Conservation (phyloP, 768 basidiomycete species). For the Trametes cinnabarina region DNA sequence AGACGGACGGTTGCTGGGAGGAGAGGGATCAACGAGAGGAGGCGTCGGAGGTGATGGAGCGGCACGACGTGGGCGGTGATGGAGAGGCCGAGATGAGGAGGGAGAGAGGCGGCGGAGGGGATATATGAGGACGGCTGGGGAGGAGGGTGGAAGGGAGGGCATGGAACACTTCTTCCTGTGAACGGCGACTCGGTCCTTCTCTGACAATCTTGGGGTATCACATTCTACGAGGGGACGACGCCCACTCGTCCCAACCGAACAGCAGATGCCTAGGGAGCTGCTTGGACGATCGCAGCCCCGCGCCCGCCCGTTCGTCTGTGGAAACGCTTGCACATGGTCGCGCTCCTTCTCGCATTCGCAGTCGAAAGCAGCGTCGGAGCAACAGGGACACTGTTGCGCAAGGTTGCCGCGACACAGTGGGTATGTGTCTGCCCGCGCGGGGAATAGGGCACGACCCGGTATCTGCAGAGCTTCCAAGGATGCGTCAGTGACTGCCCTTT, state of each 20-base stretch:
- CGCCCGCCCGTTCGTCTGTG: too few species aligned
- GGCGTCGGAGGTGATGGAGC: background rate
- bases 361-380: background rate
- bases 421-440: background rate
- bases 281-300: too few species aligned
- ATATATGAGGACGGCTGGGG: conserved; percentile 6
- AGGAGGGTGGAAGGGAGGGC: background rate
- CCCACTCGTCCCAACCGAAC: conserved; percentile 2
- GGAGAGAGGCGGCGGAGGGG: conserved; percentile 1
- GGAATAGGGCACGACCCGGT: background rate
- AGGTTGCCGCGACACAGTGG: background rate
- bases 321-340: conserved; percentile 1
- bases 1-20: conserved; percentile 2
- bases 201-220: conserved; percentile 3
- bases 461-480: background rate
- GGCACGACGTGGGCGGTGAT: conserved; percentile 11
- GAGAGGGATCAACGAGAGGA: conserved; percentile 1
- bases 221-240: conserved; percentile 5
- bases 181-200: background rate
- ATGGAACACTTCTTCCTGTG: conserved; percentile 2
- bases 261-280: background rate
- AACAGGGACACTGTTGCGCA: background rate
- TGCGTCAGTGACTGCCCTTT: background rate
- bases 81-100: conserved; percentile 1
- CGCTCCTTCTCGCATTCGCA: background rate